Percentiles rank a stretch among this genome's conserved stretches.
phyloP scores from a whole-genome alignment of 257 asterid genomes.

The Knoxia roxburghii region DNA sequence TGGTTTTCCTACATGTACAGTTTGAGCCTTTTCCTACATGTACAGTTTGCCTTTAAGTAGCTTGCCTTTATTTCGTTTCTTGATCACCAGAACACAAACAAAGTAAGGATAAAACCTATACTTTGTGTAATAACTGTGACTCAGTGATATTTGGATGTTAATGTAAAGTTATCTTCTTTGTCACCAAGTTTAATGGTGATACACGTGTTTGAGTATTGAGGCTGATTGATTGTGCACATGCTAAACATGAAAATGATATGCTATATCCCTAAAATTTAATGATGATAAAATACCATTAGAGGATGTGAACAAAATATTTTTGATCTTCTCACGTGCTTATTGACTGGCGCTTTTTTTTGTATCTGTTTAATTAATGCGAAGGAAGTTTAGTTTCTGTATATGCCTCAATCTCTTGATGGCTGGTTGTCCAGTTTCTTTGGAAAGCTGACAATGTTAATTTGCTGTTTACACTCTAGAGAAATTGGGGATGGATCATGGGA shows the following conservation, averaged over 20 bases:
- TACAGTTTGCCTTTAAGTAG: not conserved
- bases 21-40: too few relatives aligned
- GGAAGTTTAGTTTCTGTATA: not conserved
- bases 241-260: not conserved
- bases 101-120: not conserved
- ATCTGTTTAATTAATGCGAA: too few relatives aligned
- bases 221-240: not conserved
- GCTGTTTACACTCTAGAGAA: conserved; percentile 43
- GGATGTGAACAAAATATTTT: not conserved
- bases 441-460: conserved; percentile 6
- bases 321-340: not conserved
- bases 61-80: not conserved
- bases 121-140: not conserved
- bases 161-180: not conserved
- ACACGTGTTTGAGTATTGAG: not conserved
- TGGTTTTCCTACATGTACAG: not conserved
- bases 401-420: not conserved
- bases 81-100: not conserved
- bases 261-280: too few relatives aligned
- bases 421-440: not conserved
- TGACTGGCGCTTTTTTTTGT: too few relatives aligned
- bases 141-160: not conserved
- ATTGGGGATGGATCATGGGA: conserved; percentile 91
- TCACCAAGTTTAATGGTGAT: not conserved
- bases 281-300: not conserved